A percentile compares a stretch with the other conserved stretches of the same genome.
Conservation (phyloP, 2,329 filamentous ascomycete species). For the Epichloe baconii region DNA sequence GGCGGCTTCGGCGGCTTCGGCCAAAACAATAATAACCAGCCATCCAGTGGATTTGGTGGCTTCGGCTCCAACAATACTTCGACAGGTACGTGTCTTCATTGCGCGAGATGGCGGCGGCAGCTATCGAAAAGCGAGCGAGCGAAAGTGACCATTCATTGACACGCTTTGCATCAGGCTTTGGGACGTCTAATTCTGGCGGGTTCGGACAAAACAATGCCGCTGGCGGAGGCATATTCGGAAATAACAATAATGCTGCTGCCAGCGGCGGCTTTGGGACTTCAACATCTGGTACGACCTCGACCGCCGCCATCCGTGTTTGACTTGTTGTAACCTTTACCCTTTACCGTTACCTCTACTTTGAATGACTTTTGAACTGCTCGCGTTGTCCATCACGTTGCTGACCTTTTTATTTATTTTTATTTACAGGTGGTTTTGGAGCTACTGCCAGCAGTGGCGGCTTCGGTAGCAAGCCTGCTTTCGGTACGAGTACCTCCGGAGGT, state of each 20-base stretch:
- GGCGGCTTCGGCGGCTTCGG: conserved; percentile 46
- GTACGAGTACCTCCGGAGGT: conserved; percentile 27
- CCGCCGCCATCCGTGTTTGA: not conserved
- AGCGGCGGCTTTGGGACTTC: conserved; percentile 23
- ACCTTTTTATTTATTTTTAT: not conserved
- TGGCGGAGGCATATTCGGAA: conserved; percentile 33
- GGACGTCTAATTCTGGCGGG: conserved; percentile 19
- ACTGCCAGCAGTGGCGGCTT: conserved; percentile 21
- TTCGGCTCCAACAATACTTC: conserved; percentile 34
- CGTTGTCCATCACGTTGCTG: not conserved
- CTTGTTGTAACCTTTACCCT: not conserved
- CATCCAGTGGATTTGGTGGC: conserved; percentile 39
- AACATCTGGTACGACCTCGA: conserved; percentile 17
- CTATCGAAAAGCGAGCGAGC: conserved; percentile 5
- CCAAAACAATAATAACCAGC: conserved; percentile 31
- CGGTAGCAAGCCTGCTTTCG: conserved; percentile 39
- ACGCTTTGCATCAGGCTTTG: conserved; percentile 17
- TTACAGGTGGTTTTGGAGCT: conserved; percentile 25
- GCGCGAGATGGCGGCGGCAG: not conserved
- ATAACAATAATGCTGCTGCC: conserved; percentile 12
- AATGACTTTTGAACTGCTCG: not conserved
- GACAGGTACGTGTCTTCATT: conserved; percentile 35
- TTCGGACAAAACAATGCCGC: conserved; percentile 30
- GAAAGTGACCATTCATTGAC: conserved; percentile 13
- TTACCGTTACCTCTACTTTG: not conserved